Evolutionary conservation across 441 rosid species (phyloP).

Genomic region (Aleurites moluccanus): DNA sequence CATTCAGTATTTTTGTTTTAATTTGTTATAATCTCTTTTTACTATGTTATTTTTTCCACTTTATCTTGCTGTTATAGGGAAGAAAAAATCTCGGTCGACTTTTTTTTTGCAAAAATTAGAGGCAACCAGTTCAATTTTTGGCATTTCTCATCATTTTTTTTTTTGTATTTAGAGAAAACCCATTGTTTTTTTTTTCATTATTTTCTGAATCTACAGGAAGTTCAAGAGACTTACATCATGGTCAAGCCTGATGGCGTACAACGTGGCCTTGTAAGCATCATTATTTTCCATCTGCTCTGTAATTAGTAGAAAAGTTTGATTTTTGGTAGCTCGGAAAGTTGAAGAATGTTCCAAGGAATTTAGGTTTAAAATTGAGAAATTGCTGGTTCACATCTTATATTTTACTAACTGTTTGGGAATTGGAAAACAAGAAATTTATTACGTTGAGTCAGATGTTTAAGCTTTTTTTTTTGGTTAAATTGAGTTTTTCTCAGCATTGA

Average conservation of each 20-base stretch:
- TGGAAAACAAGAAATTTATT: neutral
- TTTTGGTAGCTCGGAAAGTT: neutral
- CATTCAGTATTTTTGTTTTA: neutral
- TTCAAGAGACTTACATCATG: constrained; percentile 87
- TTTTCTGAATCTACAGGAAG: constrained; percentile 45
- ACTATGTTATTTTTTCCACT: neutral
- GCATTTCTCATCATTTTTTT: neutral
- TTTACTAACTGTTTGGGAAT: neutral
- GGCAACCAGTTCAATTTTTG: constrained; percentile 8
- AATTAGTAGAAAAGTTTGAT: constrained; percentile 2
- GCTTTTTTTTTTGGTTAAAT: neutral
- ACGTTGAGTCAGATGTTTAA: neutral
- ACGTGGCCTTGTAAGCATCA: constrained; percentile 81
- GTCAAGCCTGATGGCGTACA: constrained; percentile 95
- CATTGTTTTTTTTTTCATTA: neutral
- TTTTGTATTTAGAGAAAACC: neutral
- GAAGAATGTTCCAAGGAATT: neutral
- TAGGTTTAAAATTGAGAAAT: neutral
- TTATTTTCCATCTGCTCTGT: neutral
- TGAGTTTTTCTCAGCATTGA: neutral
- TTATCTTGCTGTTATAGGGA: neutral
- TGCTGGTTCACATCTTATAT: neutral
- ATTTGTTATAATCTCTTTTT: neutral
- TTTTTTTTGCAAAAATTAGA: neutral
- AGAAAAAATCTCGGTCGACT: neutral